phyloP scores from a whole-genome alignment of 345 rosid species.

The Draba incana region DNA sequence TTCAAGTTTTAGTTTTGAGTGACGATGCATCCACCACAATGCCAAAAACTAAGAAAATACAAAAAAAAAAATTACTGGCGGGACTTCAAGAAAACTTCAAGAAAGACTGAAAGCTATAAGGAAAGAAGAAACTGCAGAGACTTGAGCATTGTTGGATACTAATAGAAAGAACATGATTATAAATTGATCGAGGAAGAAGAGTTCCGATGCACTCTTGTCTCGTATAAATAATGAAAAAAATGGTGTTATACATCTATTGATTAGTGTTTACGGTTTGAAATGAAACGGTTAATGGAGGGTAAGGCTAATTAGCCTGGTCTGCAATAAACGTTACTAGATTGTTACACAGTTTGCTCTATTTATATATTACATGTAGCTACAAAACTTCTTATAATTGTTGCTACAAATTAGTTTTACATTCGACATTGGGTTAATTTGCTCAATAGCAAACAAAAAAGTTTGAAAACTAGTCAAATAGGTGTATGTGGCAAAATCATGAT shows the following conservation, averaged over 20 bases:
- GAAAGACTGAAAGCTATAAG: slow-evolving; percentile 55
- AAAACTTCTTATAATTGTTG: not conserved
- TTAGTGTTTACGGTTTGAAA: slow-evolving; percentile 6
- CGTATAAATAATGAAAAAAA: not conserved
- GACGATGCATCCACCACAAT: too few species aligned
- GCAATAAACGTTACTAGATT: slow-evolving; percentile 11
- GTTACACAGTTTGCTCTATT: not conserved
- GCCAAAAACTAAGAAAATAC: too few species aligned
- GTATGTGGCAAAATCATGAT: too few species aligned
- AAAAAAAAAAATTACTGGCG: too few species aligned
- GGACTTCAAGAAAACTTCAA: slow-evolving; percentile 47
- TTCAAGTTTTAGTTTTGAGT: too few species aligned
- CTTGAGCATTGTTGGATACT: slow-evolving; percentile 25
- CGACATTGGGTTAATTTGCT: too few species aligned
- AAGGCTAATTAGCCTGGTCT: not conserved
- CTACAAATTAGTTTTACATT: not conserved
- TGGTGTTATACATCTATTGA: slow-evolving; percentile 15
- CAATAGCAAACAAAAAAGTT: too few species aligned
- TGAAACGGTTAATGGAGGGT: slow-evolving; percentile 3
- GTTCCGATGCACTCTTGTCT: slow-evolving; percentile 2
- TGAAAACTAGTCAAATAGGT: too few species aligned
- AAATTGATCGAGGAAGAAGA: not conserved
- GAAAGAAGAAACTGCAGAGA: slow-evolving; percentile 57
- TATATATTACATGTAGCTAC: slow-evolving; percentile 14
- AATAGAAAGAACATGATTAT: not conserved